These are phyloP conservation scores for Phytophthora pistaciae DNA, from an alignment of 352 stramenopile species.

Conservation along the genomic window DNA sequence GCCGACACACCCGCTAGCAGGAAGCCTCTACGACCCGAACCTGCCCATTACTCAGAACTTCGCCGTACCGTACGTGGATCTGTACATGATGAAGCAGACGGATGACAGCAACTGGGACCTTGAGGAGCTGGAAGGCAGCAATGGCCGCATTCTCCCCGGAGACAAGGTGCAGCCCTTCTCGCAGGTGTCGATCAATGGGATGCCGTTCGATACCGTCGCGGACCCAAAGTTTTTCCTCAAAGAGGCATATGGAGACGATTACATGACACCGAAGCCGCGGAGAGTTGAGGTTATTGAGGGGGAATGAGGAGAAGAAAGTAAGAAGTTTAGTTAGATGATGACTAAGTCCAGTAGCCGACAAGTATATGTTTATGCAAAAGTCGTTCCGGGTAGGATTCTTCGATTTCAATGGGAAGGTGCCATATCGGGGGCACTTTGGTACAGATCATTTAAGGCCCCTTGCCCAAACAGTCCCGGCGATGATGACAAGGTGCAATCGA, in stretches of 20 bases:
- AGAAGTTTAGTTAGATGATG: too few relatives aligned
- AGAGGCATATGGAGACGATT: constrained; percentile 37
- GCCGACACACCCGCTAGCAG: constrained; percentile 39
- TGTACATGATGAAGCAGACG: constrained; percentile 38
- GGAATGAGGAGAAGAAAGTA: too few relatives aligned
- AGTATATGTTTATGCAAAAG: too few relatives aligned
- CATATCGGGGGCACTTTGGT: too few relatives aligned
- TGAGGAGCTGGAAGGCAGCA: constrained; percentile 26
- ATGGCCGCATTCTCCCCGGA: constrained; percentile 13
- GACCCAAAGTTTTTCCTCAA: constrained; percentile 44
- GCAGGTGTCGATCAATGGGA: constrained; percentile 34
- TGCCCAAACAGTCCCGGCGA: too few relatives aligned
- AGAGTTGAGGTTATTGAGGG: neutral
- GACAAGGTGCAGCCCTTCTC: constrained; percentile 33
- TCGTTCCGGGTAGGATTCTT: too few relatives aligned
- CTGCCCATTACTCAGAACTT: constrained; percentile 20
- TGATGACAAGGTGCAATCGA: too few relatives aligned
- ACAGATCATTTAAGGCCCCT: too few relatives aligned
- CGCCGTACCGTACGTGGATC: constrained; percentile 39
- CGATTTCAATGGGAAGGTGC: too few relatives aligned
- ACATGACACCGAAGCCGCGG: constrained; percentile 34
- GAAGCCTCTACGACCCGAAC: constrained; percentile 43
- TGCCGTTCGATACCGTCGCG: constrained; percentile 39
- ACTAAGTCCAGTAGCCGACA: too few relatives aligned
- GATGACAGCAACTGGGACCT: constrained; percentile 18